Conservation (phyloP, 805 yeast species). For the Hagleromyces aurorensis region DNA sequence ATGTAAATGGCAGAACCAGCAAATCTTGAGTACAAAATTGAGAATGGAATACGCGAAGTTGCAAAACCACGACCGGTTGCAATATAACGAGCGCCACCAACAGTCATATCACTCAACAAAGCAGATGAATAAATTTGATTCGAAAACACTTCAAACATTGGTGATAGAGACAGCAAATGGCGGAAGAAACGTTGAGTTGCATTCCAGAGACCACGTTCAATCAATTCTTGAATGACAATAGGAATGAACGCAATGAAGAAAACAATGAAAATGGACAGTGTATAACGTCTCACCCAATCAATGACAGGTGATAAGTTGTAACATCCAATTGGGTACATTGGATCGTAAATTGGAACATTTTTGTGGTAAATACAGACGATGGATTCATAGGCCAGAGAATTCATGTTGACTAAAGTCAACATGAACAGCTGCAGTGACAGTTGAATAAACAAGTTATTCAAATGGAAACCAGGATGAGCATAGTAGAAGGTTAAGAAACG, state of each 20-base stretch:
- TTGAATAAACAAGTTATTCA: constrained; percentile 72
- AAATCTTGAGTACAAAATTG: constrained; percentile 66
- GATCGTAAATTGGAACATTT: constrained; percentile 60
- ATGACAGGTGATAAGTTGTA: constrained; percentile 65
- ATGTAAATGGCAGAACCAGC: constrained; percentile 77
- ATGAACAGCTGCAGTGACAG: constrained; percentile 66
- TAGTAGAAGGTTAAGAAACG: constrained; percentile 76
- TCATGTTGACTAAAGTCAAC: constrained; percentile 61
- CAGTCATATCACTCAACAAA: constrained; percentile 58
- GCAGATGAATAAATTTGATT: constrained; percentile 74
- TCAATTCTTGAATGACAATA: constrained; percentile 67
- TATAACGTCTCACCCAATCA: constrained; percentile 77
- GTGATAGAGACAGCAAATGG: constrained; percentile 64
- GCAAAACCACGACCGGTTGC: constrained; percentile 86
- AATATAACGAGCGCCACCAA: constrained; percentile 84
- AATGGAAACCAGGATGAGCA: constrained; percentile 83
- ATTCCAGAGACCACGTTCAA: constrained; percentile 76
- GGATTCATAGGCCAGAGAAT: constrained; percentile 65
- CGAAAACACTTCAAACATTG: constrained; percentile 76
- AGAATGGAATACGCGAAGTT: constrained; percentile 69
- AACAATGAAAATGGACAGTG: constrained; percentile 72
- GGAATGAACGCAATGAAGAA: constrained; percentile 77
- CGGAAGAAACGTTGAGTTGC: constrained; percentile 61
- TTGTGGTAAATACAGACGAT: constrained; percentile 60
- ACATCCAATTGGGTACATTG: constrained; percentile 60